Percentiles rank a stretch among this genome's conserved stretches.
These are phyloP conservation scores for Xylariomycetidae sp. DNA, from an alignment of 2,329 filamentous ascomycete species.

Conservation along the genomic window DNA sequence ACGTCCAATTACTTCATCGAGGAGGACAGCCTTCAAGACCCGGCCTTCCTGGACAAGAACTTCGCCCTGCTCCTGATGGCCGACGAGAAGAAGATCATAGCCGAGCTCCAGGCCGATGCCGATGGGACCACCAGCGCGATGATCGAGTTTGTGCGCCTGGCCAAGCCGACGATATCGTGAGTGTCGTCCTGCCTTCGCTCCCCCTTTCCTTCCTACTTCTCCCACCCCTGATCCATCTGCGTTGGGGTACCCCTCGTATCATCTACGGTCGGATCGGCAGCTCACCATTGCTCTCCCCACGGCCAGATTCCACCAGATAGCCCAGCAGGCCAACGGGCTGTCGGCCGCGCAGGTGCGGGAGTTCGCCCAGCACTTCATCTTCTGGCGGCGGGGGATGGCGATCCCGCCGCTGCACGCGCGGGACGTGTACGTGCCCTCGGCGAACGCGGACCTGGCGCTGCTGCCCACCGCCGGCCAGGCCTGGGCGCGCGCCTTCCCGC, in stretches of 20 bases:
- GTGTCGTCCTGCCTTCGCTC: constrained; percentile 18
- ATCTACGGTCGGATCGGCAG: too few species aligned
- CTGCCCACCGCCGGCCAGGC: constrained; percentile 62
- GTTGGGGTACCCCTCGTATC: too few species aligned
- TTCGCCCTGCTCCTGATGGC: constrained; percentile 81
- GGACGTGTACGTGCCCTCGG: constrained; percentile 86
- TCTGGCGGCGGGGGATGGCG: constrained; percentile 88
- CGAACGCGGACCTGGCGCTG: constrained; percentile 73
- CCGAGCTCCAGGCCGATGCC: constrained; percentile 70
- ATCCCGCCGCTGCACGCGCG: constrained; percentile 85
- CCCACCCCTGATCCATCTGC: too few species aligned
- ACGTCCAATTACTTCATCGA: constrained; percentile 72
- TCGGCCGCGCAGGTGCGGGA: constrained; percentile 75
- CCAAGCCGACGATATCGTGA: constrained; percentile 59
- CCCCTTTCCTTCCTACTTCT: neutral
- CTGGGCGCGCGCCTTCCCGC: constrained; percentile 75
- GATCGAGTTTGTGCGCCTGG: constrained; percentile 74
- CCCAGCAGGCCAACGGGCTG: constrained; percentile 56
- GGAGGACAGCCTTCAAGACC: constrained; percentile 62
- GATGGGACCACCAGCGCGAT: constrained; percentile 72
- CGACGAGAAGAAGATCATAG: constrained; percentile 67
- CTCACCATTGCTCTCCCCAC: constrained; percentile 1
- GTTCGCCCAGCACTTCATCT: constrained; percentile 88
- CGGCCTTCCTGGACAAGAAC: constrained; percentile 70
- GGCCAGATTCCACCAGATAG: constrained; percentile 61